Evolutionary conservation across 371 early-diverging fungal genomes (phyloP).

Genomic region (Mucor piriformis): DNA sequence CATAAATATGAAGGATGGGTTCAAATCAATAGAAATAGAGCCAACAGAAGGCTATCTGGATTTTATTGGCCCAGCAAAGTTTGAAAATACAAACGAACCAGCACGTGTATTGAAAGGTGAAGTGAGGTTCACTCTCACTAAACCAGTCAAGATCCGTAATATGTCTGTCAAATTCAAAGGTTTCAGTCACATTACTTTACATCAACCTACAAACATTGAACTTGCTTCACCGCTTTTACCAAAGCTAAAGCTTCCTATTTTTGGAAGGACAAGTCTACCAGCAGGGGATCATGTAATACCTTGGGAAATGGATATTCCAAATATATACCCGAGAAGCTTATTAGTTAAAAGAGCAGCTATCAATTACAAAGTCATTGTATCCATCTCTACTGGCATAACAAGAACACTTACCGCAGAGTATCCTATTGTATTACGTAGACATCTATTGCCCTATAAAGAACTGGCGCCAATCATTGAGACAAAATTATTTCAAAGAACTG

Average conservation of each 20-base stretch:
- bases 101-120: constrained; percentile 35
- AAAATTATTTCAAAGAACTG: constrained; percentile 34
- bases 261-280: constrained; percentile 29
- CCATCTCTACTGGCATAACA: constrained; percentile 31
- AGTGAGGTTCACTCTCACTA: constrained; percentile 29
- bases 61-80: constrained; percentile 40
- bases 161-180: constrained; percentile 53
- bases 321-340: constrained; percentile 41
- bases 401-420: constrained; percentile 41
- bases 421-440: constrained; percentile 40
- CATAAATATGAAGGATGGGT: constrained; percentile 42
- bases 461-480: constrained; percentile 39
- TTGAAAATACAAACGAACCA: constrained; percentile 15
- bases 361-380: constrained; percentile 35
- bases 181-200: constrained; percentile 22
- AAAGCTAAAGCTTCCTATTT: constrained; percentile 34
- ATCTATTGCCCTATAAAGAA: constrained; percentile 39
- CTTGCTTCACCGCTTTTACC: constrained; percentile 29
- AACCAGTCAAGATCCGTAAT: constrained; percentile 38
- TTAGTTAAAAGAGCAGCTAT: constrained; percentile 37
- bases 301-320: constrained; percentile 41
- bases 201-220: constrained; percentile 12
- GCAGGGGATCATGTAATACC: constrained; percentile 40
- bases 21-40: constrained; percentile 42
- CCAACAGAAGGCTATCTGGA: constrained; percentile 40